Percentiles rank a stretch among this genome's conserved stretches.
These are phyloP conservation scores for Lantana camara DNA, from an alignment of 257 asterid genomes.

Conservation along the genomic window DNA sequence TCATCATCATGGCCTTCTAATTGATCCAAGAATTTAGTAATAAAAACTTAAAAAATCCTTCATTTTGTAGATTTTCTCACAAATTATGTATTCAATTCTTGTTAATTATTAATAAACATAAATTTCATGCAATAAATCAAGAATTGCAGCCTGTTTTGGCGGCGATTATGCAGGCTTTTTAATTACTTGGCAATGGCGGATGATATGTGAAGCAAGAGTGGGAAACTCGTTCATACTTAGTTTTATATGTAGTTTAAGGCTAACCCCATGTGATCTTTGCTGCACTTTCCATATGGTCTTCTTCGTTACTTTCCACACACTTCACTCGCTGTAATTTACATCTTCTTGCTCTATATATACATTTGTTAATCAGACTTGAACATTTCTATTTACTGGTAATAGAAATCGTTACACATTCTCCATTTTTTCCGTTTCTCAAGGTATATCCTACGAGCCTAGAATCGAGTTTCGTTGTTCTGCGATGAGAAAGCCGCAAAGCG, in stretches of 20 bases:
- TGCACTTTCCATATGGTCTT: constrained; percentile 65
- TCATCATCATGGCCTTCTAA: constrained; percentile 4
- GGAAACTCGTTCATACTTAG: constrained; percentile 39
- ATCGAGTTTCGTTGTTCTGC: too few relatives aligned
- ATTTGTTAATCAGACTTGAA: constrained; percentile 25
- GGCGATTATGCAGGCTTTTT: constrained; percentile 58
- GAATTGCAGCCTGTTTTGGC: constrained; percentile 41
- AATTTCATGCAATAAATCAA: constrained; percentile 38
- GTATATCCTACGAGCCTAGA: not conserved
- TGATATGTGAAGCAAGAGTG: constrained; percentile 47
- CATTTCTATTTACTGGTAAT: too few relatives aligned
- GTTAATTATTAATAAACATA: too few relatives aligned
- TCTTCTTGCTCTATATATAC: too few relatives aligned
- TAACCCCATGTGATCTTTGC: constrained; percentile 87
- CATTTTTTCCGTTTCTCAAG: constrained; percentile 6
- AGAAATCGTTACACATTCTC: not conserved
- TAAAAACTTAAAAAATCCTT: not conserved
- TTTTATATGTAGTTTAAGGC: constrained; percentile 21
- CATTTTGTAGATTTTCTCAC: constrained; percentile 30
- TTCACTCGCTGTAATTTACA: not conserved
- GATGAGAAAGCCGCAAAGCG: constrained; percentile 49
- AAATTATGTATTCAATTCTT: too few relatives aligned
- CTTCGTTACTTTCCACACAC: constrained; percentile 43
- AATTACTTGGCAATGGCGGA: constrained; percentile 22
- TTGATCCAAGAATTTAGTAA: not conserved